These are phyloP conservation scores for Paraconiothyrium sp. DNA, from an alignment of 2,329 filamentous ascomycete species.

Conservation along the genomic window DNA sequence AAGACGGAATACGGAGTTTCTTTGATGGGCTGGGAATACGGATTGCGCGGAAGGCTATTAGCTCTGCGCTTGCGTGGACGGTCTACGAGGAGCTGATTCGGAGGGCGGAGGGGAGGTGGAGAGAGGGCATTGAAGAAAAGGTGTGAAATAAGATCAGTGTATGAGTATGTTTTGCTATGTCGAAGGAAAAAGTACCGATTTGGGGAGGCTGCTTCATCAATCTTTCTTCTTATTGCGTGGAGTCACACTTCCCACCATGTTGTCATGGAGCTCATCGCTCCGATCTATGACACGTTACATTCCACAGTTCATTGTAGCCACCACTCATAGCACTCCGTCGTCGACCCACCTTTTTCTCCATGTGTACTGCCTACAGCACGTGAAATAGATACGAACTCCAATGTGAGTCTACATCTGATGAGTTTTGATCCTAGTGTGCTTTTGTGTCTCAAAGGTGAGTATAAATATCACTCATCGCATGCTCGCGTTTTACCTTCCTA, in stretches of 20 bases:
- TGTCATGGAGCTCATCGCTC: conserved; percentile 9
- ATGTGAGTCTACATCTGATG: too few species aligned
- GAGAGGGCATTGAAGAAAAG: conserved; percentile 37
- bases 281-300: neutral
- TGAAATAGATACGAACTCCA: neutral
- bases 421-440: too few species aligned
- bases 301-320: too few species aligned
- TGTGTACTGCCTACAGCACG: neutral
- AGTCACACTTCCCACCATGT: neutral
- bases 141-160: conserved; percentile 25
- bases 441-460: too few species aligned
- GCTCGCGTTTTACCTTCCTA: too few species aligned
- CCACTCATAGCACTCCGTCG: too few species aligned
- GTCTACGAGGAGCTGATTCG: conserved; percentile 93
- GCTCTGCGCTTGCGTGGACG: conserved; percentile 96
- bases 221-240: conserved; percentile 2
- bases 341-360: too few species aligned
- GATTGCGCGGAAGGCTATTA: conserved; percentile 90
- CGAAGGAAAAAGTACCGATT: neutral
- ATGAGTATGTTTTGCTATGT: conserved; percentile 14
- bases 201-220: neutral
- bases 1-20: conserved; percentile 82
- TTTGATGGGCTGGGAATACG: conserved; percentile 87
- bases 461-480: too few species aligned
- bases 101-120: conserved; percentile 65